A percentile compares a stretch with the other conserved stretches of the same genome.
Evolutionary conservation across 805 yeast genomes (phyloP).

Genomic region (Barnettozyma vustinii): DNA sequence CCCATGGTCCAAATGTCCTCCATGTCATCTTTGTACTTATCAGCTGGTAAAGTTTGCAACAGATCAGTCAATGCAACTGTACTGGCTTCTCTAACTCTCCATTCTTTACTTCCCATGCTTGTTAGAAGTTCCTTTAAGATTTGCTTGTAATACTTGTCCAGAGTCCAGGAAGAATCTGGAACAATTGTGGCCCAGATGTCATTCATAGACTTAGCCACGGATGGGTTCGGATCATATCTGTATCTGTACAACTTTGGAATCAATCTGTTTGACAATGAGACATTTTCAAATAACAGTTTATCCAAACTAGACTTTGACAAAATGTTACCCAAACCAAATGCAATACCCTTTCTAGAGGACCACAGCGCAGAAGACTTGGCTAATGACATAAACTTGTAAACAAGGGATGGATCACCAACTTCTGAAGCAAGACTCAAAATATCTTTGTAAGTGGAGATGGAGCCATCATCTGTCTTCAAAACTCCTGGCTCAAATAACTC

Average conservation of each 20-base stretch:
- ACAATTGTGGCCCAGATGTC: slow-evolving; percentile 81
- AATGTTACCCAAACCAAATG: slow-evolving; percentile 86
- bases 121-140: slow-evolving; percentile 60
- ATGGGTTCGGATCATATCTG: slow-evolving; percentile 73
- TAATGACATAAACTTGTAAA: slow-evolving; percentile 88
- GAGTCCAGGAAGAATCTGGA: slow-evolving; percentile 45
- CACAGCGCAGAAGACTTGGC: slow-evolving; percentile 85
- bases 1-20: slow-evolving; percentile 83
- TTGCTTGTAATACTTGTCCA: slow-evolving; percentile 46
- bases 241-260: slow-evolving; percentile 83
- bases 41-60: slow-evolving; percentile 51
- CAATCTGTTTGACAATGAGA: slow-evolving; percentile 49
- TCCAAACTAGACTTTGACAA: slow-evolving; percentile 74
- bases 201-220: slow-evolving; percentile 78
- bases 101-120: slow-evolving; percentile 77
- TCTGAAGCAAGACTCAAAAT: slow-evolving; percentile 84
- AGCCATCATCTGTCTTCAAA: slow-evolving; percentile 74
- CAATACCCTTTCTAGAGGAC: slow-evolving; percentile 91
- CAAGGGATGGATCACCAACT: slow-evolving; percentile 92
- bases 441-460: slow-evolving; percentile 88
- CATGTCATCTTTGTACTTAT: slow-evolving; percentile 43
- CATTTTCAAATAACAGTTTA: slow-evolving; percentile 49
- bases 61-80: slow-evolving; percentile 66
- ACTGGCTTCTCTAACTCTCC: slow-evolving; percentile 92
- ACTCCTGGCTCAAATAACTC: slow-evolving; percentile 80